Evolutionary conservation across 1,139 yeast genomes (phyloP), one percentile per base, ranked within the genome.

Genomic region (Kurtzmaniella quercitrusa): DNA sequence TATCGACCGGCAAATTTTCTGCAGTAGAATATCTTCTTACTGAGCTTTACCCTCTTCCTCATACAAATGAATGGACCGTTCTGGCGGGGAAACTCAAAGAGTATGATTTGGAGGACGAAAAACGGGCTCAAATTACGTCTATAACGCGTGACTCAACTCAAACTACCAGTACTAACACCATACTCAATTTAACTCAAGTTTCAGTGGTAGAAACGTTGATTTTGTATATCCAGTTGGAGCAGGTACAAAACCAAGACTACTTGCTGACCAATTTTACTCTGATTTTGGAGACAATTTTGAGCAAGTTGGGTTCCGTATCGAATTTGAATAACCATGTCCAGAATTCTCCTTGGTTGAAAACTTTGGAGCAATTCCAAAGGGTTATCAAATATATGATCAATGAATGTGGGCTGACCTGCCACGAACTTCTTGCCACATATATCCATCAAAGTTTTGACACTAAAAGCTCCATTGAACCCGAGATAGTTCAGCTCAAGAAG

Each of bases 141-240:
- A 14, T 43, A 3, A 44, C 42, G n/a, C 66, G 58, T 42, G 71
- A 68, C 44, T 61, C 68, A 41, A 3, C 36, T 3, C 63, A 59
- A 25, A 43, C 57, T 8, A 51, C 55, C 10, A 60, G 63, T n/a
- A 50, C 56, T 16, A 37, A 54, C 1, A 53, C 54, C 41, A 51
- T 62, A 1, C 44, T 50, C 11, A 48, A 56, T 12, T 53, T 68
- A 31, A 50, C 51, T 17, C 73, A 70, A 47, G 52, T 65, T 1
- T 69, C 75, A 14, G 49, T 67, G 2, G 56, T 63, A 9, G 74
- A 71, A 47, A 49, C 72, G 0, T 46, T 72, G 18, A 56, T 71
- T 2, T 57, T 68, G 29, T 72, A 68, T 50, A 53, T 70, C 34
- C 77, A 73, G 51, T 56, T 73, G 25, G 73, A 70, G 48, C 75